Conservation (phyloP, 306 rosid genomes). For the Citrullus colocynthis region DNA sequence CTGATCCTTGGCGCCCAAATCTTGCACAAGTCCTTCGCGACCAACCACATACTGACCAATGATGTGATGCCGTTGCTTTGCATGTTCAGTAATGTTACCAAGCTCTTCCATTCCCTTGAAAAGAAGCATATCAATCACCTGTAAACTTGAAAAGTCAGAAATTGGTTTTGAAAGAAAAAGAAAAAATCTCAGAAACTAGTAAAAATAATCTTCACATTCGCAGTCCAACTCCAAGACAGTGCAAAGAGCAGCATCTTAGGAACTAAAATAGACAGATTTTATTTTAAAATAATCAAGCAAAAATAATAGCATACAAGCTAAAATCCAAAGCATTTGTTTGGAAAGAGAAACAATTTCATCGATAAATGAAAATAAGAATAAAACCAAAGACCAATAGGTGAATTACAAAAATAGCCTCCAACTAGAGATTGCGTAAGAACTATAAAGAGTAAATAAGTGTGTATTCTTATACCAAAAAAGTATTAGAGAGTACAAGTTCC, state of each 20-base stretch:
- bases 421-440: too few relatives aligned
- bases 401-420: too few relatives aligned
- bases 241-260: not conserved
- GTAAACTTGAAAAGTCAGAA: constrained; percentile 22
- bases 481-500: too few relatives aligned
- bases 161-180: not conserved
- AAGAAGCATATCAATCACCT: constrained; percentile 91
- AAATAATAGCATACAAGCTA: not conserved
- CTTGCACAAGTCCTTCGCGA: constrained; percentile 41
- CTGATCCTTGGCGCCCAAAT: constrained; percentile 49
- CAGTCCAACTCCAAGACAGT: not conserved
- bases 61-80: constrained; percentile 95
- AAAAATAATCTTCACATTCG: not conserved
- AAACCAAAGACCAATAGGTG: too few relatives aligned
- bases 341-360: too few relatives aligned
- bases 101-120: constrained; percentile 91
- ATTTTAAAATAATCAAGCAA: not conserved
- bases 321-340: too few relatives aligned
- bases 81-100: constrained; percentile 55
- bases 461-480: too few relatives aligned
- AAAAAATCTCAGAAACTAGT: constrained; percentile 5
- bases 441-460: too few relatives aligned
- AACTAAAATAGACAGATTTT: not conserved
- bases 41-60: constrained; percentile 83
- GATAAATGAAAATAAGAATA: too few relatives aligned